These are phyloP conservation scores for Xylariales sp. DNA, from an alignment of 2,329 filamentous ascomycete genomes.

Conservation along the genomic window DNA sequence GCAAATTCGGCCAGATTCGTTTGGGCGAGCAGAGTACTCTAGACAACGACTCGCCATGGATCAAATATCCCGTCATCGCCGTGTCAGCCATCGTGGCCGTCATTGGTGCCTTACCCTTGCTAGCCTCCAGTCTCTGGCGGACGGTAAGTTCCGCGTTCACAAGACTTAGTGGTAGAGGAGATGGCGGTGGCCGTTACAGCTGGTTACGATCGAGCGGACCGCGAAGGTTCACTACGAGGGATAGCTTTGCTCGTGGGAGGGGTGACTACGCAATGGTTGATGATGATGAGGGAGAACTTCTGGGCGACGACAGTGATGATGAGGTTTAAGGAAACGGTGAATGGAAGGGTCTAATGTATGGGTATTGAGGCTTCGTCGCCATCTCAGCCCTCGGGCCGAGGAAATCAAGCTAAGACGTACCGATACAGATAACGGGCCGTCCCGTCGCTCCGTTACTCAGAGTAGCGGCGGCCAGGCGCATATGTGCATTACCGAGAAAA, in stretches of 20 bases:
- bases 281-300: constrained; percentile 91
- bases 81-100: constrained; percentile 73
- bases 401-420: constrained; percentile 1
- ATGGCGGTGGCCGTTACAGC: constrained; percentile 59
- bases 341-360: not conserved
- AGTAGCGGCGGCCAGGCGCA: constrained; percentile 15
- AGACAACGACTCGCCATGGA: constrained; percentile 78
- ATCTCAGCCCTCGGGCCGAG: not conserved
- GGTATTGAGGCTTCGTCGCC: not conserved
- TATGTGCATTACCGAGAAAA: constrained; percentile 17
- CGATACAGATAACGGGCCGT: not conserved
- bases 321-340: constrained; percentile 67
- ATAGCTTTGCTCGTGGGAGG: constrained; percentile 86
- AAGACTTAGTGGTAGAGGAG: constrained; percentile 60
- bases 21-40: constrained; percentile 78
- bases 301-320: constrained; percentile 94
- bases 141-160: constrained; percentile 64
- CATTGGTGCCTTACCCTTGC: constrained; percentile 72
- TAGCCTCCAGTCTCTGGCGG: constrained; percentile 79
- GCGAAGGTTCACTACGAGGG: constrained; percentile 85
- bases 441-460: constrained; percentile 4
- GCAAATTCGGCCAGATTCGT: constrained; percentile 91
- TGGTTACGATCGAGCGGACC: constrained; percentile 65
- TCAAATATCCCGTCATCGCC: constrained; percentile 84
- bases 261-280: constrained; percentile 92